These are phyloP conservation scores for Pichia sp. DNA, from an alignment of 1,139 yeast species.

Conservation along the genomic window DNA sequence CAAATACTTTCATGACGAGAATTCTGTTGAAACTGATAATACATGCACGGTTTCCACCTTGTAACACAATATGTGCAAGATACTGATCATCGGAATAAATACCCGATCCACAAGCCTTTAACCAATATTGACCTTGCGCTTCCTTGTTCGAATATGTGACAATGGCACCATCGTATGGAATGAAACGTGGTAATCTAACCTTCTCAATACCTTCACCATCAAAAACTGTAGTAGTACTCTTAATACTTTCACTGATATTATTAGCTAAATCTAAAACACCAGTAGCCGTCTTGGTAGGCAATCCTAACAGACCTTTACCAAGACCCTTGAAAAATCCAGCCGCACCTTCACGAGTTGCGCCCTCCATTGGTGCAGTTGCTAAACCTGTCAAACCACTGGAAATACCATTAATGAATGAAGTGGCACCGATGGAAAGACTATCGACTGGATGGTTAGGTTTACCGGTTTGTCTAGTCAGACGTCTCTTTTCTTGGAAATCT, in stretches of 20 bases:
- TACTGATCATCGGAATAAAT: slow-evolving; percentile 68
- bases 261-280: slow-evolving; percentile 93
- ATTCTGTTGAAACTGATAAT: slow-evolving; percentile 75
- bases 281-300: slow-evolving; percentile 96
- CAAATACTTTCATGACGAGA: slow-evolving; percentile 64
- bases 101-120: slow-evolving; percentile 83
- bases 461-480: slow-evolving; percentile 66
- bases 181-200: slow-evolving; percentile 77
- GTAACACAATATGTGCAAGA: slow-evolving; percentile 79
- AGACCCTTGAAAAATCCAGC: slow-evolving; percentile 90
- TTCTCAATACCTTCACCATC: slow-evolving; percentile 79
- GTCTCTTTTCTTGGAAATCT: slow-evolving; percentile 77
- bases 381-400: slow-evolving; percentile 89
- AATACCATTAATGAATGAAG: slow-evolving; percentile 82
- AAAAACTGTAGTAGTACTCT: slow-evolving; percentile 89
- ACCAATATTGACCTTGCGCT: slow-evolving; percentile 94
- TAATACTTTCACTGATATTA: slow-evolving; percentile 90
- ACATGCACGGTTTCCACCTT: slow-evolving; percentile 77
- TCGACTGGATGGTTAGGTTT: slow-evolving; percentile 86
- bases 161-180: slow-evolving; percentile 68
- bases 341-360: slow-evolving; percentile 83
- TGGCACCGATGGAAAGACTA: slow-evolving; percentile 85
- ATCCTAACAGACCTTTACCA: slow-evolving; percentile 92
- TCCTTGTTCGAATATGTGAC: slow-evolving; percentile 78
- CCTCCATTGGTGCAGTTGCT: slow-evolving; percentile 88